A percentile compares a stretch with the other conserved stretches of the same genome.
These are phyloP conservation scores for Allomyces arbusculus DNA, from an alignment of 192 early-diverging fungal genomes.

Conservation along the genomic window DNA sequence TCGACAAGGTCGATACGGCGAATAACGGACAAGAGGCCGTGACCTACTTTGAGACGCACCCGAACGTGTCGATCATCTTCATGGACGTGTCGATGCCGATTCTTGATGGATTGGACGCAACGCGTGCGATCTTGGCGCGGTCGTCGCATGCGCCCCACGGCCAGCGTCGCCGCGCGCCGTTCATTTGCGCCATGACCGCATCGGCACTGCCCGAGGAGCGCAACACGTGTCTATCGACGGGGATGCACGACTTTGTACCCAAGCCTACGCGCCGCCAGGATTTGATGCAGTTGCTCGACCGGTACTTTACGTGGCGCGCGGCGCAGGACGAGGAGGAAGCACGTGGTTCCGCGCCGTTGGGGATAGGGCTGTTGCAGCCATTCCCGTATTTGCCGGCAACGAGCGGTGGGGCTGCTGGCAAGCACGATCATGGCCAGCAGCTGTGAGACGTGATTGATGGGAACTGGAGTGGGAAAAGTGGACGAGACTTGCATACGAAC, in stretches of 20 bases:
- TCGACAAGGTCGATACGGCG: background rate
- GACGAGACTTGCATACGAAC: too few species aligned
- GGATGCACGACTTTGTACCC: background rate
- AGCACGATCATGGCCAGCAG: too few species aligned
- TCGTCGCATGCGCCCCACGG: background rate
- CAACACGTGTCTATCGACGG: background rate
- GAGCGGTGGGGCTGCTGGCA: too few species aligned
- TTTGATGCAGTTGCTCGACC: background rate
- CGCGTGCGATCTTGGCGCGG: conserved; percentile 3
- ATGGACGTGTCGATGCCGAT: conserved; percentile 17
- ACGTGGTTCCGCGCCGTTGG: too few species aligned
- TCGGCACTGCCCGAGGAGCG: background rate
- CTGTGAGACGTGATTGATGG: too few species aligned
- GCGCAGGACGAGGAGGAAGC: background rate
- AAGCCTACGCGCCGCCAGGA: background rate
- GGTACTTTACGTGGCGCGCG: background rate
- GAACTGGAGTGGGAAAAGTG: too few species aligned
- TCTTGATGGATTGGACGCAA: conserved; percentile 15
- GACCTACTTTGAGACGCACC: background rate
- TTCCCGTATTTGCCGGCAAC: too few species aligned
- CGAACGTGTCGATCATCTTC: conserved; percentile 3
- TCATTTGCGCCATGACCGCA: background rate
- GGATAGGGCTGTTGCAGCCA: too few species aligned
- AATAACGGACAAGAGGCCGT: background rate
- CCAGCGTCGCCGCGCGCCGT: background rate